phyloP scores from a whole-genome alignment of 768 basidiomycete species.

The Pleurotus tuber-regium region DNA sequence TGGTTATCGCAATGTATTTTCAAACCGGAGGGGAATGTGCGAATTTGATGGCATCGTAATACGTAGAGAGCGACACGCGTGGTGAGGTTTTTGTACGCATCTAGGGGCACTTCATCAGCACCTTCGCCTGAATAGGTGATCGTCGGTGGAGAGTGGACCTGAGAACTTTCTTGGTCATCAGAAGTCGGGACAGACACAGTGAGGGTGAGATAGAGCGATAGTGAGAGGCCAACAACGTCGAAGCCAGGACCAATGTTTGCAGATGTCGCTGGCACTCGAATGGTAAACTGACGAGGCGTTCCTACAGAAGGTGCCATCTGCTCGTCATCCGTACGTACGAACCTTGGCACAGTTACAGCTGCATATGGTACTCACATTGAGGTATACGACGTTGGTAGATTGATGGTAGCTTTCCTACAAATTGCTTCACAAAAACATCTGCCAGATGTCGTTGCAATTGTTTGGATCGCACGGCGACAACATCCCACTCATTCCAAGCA shows the following conservation, averaged over 20 bases:
- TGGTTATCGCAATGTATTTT: constrained; percentile 81
- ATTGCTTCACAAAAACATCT: no score
- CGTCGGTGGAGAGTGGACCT: constrained; percentile 46
- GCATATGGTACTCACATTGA: not conserved
- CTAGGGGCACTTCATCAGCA: constrained; percentile 85
- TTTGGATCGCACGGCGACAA: not conserved
- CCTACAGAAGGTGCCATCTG: constrained; percentile 11
- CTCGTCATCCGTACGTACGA: constrained; percentile 6
- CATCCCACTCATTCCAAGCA: no score
- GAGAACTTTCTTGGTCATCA: constrained; percentile 7
- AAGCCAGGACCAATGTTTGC: constrained; percentile 99
- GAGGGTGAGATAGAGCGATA: constrained; percentile 82
- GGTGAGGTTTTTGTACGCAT: constrained; percentile 94
- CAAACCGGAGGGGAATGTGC: constrained; percentile 74
- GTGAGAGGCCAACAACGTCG: constrained; percentile 97
- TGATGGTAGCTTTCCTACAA: not conserved
- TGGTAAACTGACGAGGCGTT: constrained; percentile 47
- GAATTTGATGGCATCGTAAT: constrained; percentile 81
- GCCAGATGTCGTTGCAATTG: not conserved
- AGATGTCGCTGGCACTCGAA: constrained; percentile 93
- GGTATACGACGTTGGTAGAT: not conserved
- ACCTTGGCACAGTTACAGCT: not conserved
- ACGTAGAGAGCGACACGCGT: constrained; percentile 98
- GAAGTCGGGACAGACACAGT: constrained; percentile 44
- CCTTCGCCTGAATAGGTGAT: constrained; percentile 89